A percentile compares a stretch with the other conserved stretches of the same genome.
phyloP scores from a whole-genome alignment of 2,329 filamentous ascomycete genomes.

The Colletotrichum godetiae region DNA sequence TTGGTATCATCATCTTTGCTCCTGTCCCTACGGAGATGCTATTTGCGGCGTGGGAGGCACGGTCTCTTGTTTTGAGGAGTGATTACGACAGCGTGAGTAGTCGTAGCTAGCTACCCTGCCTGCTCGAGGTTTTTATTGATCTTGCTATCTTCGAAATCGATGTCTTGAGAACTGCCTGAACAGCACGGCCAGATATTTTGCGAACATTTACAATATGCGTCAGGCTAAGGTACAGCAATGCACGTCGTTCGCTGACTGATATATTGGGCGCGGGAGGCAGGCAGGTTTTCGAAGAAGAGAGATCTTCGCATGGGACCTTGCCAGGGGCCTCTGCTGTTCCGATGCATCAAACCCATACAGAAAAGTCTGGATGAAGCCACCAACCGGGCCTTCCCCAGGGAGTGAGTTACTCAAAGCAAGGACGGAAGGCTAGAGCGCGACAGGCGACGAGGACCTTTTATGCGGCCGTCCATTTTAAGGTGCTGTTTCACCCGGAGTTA shows the following conservation, averaged over 20 bases:
- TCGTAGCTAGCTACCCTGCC: neutral
- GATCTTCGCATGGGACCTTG: neutral
- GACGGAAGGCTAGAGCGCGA: neutral
- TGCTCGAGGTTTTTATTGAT: neutral
- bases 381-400: too few relatives aligned
- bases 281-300: neutral
- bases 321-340: neutral
- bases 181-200: neutral
- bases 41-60: neutral
- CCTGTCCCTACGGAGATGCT: constrained; percentile 31
- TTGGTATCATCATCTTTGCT: constrained; percentile 40
- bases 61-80: neutral
- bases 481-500: neutral
- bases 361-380: neutral
- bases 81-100: neutral
- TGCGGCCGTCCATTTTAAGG: neutral
- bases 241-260: neutral
- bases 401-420: neutral
- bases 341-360: neutral
- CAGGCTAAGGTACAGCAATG: neutral
- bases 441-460: neutral
- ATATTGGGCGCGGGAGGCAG: neutral
- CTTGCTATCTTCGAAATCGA: neutral
- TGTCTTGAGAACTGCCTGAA: neutral
- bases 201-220: neutral